phyloP scores from a whole-genome alignment of 257 asterid species.

The Knoxia roxburghii region DNA sequence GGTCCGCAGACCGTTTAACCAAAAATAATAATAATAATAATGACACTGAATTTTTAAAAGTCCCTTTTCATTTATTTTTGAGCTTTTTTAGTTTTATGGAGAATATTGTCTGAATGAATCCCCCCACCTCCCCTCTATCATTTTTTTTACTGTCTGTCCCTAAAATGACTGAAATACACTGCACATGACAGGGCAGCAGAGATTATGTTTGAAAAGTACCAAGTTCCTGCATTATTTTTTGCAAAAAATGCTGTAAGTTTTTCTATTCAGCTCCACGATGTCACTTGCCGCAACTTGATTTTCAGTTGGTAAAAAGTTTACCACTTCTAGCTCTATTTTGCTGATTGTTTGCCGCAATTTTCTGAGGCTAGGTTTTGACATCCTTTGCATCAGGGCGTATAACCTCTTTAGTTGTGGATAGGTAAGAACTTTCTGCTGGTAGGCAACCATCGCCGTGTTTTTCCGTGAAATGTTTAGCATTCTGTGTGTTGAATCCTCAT shows the following conservation, averaged over 20 bases:
- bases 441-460: neutral
- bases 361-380: too few relatives aligned
- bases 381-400: too few relatives aligned
- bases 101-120: neutral
- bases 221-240: conserved; percentile 95
- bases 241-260: conserved; percentile 94
- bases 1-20: too few relatives aligned
- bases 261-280: conserved; percentile 14
- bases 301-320: neutral
- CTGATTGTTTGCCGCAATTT: too few relatives aligned
- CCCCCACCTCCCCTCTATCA: too few relatives aligned
- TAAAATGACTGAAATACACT: conserved; percentile 17
- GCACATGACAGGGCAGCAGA: conserved; percentile 78
- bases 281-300: neutral
- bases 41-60: neutral
- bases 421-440: conserved; percentile 46
- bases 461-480: neutral
- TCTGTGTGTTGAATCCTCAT: too few relatives aligned
- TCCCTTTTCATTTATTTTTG: too few relatives aligned
- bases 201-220: too few relatives aligned
- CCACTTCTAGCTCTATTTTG: too few relatives aligned
- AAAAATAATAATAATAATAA: too few relatives aligned
- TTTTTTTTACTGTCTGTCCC: neutral
- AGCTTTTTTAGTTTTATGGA: neutral
- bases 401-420: conserved; percentile 94